Conservation (phyloP, 116 monocot genomes). For the Dioscorea cayenensis region DNA sequence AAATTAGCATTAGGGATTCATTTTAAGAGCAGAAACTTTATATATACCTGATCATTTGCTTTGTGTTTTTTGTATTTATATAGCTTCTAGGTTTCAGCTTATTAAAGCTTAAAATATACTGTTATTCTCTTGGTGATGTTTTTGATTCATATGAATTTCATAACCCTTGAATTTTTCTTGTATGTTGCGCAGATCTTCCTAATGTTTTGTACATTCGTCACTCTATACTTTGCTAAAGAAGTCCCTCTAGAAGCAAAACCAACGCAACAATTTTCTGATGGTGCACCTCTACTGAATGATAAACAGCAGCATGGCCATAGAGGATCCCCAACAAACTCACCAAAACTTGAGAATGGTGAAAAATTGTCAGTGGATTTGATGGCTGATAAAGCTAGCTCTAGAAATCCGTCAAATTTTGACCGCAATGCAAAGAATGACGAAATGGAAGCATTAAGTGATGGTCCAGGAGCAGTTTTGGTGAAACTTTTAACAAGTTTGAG, state of each 20-base stretch:
- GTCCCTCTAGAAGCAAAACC: slow-evolving; percentile 44
- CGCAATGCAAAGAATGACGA: slow-evolving; percentile 21
- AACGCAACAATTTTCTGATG: slow-evolving; percentile 39
- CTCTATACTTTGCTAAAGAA: slow-evolving; percentile 84
- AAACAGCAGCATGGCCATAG: slow-evolving; percentile 21
- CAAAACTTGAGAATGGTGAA: slow-evolving; percentile 24
- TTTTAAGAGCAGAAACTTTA: no score
- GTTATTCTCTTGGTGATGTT: not conserved
- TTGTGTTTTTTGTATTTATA: not conserved
- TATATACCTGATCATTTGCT: not conserved
- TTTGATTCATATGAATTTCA: not conserved
- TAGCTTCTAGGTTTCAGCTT: not conserved
- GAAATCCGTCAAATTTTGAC: slow-evolving; percentile 14
- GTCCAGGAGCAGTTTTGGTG: slow-evolving; percentile 79
- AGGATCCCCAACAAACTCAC: slow-evolving; percentile 2
- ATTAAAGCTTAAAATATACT: not conserved
- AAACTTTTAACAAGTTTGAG: slow-evolving; percentile 91
- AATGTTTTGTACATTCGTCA: slow-evolving; percentile 76
- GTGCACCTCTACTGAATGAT: slow-evolving; percentile 68
- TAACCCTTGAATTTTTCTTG: not conserved
- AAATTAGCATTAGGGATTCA: no score
- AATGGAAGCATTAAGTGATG: slow-evolving; percentile 42
- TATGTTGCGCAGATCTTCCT: slow-evolving; percentile 68
- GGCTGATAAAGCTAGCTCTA: slow-evolving; percentile 14
- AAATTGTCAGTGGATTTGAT: slow-evolving; percentile 13